Percentiles rank a stretch among this genome's conserved stretches.
Evolutionary conservation across 2,329 filamentous ascomycete species (phyloP).

Genomic region (Xylaria sp.): DNA sequence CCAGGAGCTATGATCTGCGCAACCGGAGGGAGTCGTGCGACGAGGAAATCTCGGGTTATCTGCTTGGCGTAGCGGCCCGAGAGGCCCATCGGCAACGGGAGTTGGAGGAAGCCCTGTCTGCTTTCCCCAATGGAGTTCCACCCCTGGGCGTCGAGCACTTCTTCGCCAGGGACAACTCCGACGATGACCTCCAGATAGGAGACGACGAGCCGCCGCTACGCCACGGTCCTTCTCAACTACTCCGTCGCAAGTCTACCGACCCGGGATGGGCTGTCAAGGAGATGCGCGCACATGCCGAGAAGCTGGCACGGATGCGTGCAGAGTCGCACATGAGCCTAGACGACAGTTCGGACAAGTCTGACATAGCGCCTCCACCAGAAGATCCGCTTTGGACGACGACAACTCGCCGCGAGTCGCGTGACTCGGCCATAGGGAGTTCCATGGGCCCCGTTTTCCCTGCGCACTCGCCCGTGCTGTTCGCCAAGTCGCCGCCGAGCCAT

Average conservation of each 20-base stretch:
- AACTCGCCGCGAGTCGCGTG: conserved; percentile 44
- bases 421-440: conserved; percentile 43
- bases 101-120: conserved; percentile 78
- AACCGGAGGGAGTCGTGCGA: conserved; percentile 76
- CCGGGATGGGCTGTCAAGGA: conserved; percentile 81
- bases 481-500: conserved; percentile 38
- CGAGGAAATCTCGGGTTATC: conserved; percentile 78
- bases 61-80: conserved; percentile 82
- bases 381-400: conserved; percentile 49
- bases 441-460: conserved; percentile 42
- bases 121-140: conserved; percentile 76
- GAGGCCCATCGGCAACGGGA: conserved; percentile 80
- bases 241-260: conserved; percentile 70
- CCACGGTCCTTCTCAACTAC: conserved; percentile 52
- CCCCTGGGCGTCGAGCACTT: conserved; percentile 79
- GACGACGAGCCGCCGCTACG: conserved; percentile 55
- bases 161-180: conserved; percentile 72
- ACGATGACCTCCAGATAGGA: conserved; percentile 60
- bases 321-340: conserved; percentile 50
- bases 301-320: conserved; percentile 64
- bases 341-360: conserved; percentile 46
- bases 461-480: conserved; percentile 43
- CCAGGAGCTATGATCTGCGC: conserved; percentile 54
- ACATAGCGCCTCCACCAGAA: conserved; percentile 46
- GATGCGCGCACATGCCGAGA: conserved; percentile 81